These are phyloP conservation scores for Psidium friedrichsthalianum DNA, from an alignment of 345 rosid species.

Conservation along the genomic window DNA sequence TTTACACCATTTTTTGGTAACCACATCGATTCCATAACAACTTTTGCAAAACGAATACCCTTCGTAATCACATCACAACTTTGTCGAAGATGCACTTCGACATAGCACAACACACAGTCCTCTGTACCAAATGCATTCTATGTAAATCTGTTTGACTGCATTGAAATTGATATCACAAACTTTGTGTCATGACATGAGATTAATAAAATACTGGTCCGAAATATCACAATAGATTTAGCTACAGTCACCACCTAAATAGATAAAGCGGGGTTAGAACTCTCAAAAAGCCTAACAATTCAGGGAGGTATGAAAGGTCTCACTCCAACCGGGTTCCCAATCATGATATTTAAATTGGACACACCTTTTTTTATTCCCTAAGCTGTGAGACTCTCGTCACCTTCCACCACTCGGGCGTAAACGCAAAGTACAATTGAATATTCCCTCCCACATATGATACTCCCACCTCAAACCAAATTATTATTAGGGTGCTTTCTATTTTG, in stretches of 20 bases:
- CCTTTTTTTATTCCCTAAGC: not conserved
- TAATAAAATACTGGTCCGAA: not conserved
- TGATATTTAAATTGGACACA: not conserved
- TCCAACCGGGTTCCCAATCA: not conserved
- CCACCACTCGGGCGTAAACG: constrained; percentile 11
- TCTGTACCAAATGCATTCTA: not conserved
- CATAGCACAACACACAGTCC: fast-evolving
- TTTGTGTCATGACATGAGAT: not conserved
- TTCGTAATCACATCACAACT: not conserved
- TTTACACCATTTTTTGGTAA: not conserved
- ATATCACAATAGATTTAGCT: not conserved
- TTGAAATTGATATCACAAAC: not conserved
- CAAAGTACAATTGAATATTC: constrained; percentile 9
- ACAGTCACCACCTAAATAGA: not conserved
- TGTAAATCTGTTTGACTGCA: not conserved
- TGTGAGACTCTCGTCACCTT: constrained; percentile 4
- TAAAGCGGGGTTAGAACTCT: not conserved
- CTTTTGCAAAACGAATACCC: not conserved
- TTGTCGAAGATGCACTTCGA: not conserved
- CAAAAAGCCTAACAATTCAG: not conserved
- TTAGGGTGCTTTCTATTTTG: not conserved
- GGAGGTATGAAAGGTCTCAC: not conserved
- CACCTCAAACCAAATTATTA: not conserved
- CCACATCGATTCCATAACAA: fast-evolving
- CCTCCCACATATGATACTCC: constrained; percentile 4